Evolutionary conservation across 768 basidiomycete genomes (phyloP).

Genomic region (Cubamyces sp.): DNA sequence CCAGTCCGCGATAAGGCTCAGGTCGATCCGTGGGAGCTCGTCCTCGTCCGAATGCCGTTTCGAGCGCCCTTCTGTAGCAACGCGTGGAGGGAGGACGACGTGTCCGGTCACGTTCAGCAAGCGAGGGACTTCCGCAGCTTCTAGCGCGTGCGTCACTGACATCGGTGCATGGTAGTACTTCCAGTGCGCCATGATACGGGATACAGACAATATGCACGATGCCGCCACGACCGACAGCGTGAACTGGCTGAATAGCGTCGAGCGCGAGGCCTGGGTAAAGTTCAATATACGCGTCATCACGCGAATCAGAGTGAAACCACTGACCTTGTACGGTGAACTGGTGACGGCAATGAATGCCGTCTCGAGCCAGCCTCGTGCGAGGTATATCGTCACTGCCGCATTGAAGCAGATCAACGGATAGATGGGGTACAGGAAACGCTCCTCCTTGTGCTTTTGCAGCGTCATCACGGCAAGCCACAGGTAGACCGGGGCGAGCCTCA

Average conservation of each 20-base stretch:
- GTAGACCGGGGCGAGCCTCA: constrained; percentile 88
- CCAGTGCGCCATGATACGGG: constrained; percentile 81
- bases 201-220: constrained; percentile 70
- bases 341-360: constrained; percentile 72
- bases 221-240: constrained; percentile 73
- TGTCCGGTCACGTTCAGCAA: constrained; percentile 76
- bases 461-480: constrained; percentile 86
- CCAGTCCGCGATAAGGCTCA: constrained; percentile 68
- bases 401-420: constrained; percentile 94
- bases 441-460: constrained; percentile 92
- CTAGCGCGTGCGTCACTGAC: constrained; percentile 68
- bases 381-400: constrained; percentile 85
- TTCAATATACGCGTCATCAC: constrained; percentile 9
- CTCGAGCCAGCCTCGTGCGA: constrained; percentile 89
- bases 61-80: constrained; percentile 10
- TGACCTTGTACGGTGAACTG: constrained; percentile 82
- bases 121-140: constrained; percentile 78
- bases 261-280: constrained; percentile 69
- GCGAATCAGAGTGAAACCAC: constrained; percentile 32
- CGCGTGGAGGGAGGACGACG: constrained; percentile 51
- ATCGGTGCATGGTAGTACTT: constrained; percentile 92
- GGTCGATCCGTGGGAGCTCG: constrained; percentile 57
- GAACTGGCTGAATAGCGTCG: constrained; percentile 73
- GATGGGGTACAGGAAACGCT: constrained; percentile 96
- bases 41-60: constrained; percentile 38